Conservation (phyloP, 1,139 yeast species). For the Saccharomyces hybrid region DNA sequence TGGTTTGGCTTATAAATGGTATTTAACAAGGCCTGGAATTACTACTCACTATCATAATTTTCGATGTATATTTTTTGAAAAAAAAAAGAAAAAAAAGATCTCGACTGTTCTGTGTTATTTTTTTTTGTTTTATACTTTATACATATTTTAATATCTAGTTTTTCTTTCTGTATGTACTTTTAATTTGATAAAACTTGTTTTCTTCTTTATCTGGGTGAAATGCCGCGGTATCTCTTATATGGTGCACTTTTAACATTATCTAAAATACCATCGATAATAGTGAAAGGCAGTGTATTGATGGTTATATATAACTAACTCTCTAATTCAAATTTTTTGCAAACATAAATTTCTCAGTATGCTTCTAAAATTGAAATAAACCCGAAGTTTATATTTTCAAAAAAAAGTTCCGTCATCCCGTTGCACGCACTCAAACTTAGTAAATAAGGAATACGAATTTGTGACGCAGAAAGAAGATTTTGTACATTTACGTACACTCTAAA, state of each 20-base stretch:
- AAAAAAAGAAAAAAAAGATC: neutral
- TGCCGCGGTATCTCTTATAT: no score
- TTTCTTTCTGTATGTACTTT: neutral
- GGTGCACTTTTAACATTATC: neutral
- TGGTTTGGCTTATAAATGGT: neutral
- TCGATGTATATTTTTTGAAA: neutral
- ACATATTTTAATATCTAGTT: neutral
- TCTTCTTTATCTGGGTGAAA: neutral
- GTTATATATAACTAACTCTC: no score
- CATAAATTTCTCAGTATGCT: no score
- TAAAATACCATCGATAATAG: neutral
- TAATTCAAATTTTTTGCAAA: no score
- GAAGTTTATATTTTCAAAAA: no score
- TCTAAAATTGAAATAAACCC: neutral
- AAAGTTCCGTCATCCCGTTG: neutral
- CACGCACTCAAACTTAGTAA: neutral
- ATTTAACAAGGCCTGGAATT: neutral
- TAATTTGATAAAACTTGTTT: neutral
- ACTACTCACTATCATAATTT: neutral
- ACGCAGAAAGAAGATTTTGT: neutral
- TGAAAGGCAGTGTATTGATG: no score
- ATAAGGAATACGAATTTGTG: neutral
- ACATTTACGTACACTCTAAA: no score
- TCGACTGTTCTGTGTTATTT: neutral
- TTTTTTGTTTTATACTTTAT: neutral